Evolutionary conservation across 176 grass and related monocot species (phyloP).

Genomic region (Paspalum vaginatum): DNA sequence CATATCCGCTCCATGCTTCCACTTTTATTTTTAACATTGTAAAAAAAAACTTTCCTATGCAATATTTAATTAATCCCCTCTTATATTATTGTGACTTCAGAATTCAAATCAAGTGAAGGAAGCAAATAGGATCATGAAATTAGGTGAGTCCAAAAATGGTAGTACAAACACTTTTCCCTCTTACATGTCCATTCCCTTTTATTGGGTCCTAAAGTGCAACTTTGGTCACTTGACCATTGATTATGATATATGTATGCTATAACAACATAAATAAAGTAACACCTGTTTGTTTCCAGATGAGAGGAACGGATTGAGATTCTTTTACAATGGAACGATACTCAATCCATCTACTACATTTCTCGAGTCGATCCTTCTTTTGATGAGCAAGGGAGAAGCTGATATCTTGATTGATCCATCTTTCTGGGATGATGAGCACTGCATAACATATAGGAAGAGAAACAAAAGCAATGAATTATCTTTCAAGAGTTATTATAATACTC

Average conservation of each 20-base stretch:
- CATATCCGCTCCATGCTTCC: background rate
- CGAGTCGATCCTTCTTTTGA: constrained; percentile 53
- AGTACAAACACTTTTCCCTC: constrained; percentile 7
- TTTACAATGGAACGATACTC: constrained; percentile 52
- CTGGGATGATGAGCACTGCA: constrained; percentile 50
- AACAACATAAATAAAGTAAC: background rate
- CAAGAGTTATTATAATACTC: constrained; percentile 6
- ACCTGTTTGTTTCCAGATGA: constrained; percentile 12
- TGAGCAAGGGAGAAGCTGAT: constrained; percentile 42
- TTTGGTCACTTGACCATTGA: background rate
- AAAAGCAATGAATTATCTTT: constrained; percentile 24
- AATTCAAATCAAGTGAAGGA: background rate
- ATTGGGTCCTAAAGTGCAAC: background rate
- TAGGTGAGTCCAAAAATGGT: constrained; percentile 18
- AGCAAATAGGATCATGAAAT: constrained; percentile 21
- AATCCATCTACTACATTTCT: constrained; percentile 48
- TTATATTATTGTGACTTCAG: constrained; percentile 30
- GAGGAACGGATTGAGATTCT: constrained; percentile 44
- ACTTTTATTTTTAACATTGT: background rate
- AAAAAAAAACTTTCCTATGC: background rate
- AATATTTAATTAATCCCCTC: background rate
- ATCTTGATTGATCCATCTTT: constrained; percentile 50
- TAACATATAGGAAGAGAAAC: constrained; percentile 54
- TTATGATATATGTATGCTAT: constrained; percentile 17
- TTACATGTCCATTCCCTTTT: background rate